Evolutionary conservation across 306 rosid species (phyloP).

Genomic region (Vicia sativa): DNA sequence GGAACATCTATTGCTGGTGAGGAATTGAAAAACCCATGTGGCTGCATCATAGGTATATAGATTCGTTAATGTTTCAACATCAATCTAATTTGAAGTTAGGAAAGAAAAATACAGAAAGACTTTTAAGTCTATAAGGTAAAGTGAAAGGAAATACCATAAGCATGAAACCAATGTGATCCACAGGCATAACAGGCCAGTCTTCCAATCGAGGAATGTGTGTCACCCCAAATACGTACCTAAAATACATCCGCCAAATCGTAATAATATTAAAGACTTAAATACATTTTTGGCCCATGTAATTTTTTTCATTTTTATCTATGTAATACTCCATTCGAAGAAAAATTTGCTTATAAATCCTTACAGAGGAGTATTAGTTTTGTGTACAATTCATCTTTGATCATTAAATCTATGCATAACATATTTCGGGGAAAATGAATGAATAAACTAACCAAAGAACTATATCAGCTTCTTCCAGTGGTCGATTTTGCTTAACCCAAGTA

Average conservation of each 20-base stretch:
- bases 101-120: background rate
- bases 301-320: background rate
- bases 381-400: background rate
- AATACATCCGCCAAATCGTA: conserved; percentile 17
- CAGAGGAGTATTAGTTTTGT: background rate
- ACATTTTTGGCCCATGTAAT: background rate
- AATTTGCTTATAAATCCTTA: too few species aligned
- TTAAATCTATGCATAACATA: background rate
- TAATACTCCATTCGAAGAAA: too few species aligned
- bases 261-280: background rate
- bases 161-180: conserved; percentile 70
- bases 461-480: conserved; percentile 78
- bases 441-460: conserved; percentile 75
- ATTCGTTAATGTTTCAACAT: background rate
- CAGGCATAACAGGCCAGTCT: conserved; percentile 92
- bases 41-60: conserved; percentile 52
- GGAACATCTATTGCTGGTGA: conserved; percentile 81
- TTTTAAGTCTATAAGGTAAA: background rate
- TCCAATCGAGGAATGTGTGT: conserved; percentile 83
- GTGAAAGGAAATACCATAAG: conserved; percentile 60
- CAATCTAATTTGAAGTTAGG: background rate
- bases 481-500: conserved; percentile 76
- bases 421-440: background rate
- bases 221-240: conserved; percentile 80
- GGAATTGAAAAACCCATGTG: conserved; percentile 82